Percentiles rank a stretch among this genome's conserved stretches.
phyloP scores from a whole-genome alignment of 495 filamentous ascomycete species.

The Hypomontagnella submonticulosa region DNA sequence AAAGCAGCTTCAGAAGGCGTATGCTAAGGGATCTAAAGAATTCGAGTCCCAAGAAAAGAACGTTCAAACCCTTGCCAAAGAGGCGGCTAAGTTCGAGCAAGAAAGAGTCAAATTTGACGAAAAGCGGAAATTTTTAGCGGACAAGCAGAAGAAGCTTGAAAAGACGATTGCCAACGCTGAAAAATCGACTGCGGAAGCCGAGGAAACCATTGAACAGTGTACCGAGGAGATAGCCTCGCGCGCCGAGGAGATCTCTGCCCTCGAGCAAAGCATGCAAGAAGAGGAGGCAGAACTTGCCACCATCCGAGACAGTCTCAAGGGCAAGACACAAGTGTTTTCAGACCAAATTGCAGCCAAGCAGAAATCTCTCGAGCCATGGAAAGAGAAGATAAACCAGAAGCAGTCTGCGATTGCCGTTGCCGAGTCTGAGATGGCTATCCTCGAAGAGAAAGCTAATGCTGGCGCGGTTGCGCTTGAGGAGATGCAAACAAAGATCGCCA shows the following conservation, averaged over 20 bases:
- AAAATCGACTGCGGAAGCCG: constrained; percentile 74
- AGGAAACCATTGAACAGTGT: constrained; percentile 80
- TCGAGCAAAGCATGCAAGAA: constrained; percentile 76
- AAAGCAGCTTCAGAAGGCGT: constrained; percentile 86
- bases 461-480: constrained; percentile 85
- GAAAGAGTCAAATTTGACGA: constrained; percentile 97
- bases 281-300: constrained; percentile 84
- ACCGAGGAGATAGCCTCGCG: constrained; percentile 80
- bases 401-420: constrained; percentile 93
- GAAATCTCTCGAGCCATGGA: constrained; percentile 95
- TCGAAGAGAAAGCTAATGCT: constrained; percentile 87
- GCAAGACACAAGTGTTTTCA: constrained; percentile 93
- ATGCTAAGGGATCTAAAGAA: constrained; percentile 82
- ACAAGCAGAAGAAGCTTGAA: constrained; percentile 94
- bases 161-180: constrained; percentile 78
- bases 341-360: constrained; percentile 93
- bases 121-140: constrained; percentile 89
- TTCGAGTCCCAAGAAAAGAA: constrained; percentile 85
- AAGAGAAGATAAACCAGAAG: constrained; percentile 94
- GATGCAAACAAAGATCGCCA: constrained; percentile 78
- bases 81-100: constrained; percentile 92
- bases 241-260: constrained; percentile 70
- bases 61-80: constrained; percentile 81
- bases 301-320: constrained; percentile 87
- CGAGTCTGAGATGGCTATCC: constrained; percentile 90